Evolutionary conservation across 495 filamentous ascomycete species (phyloP).

Genomic region (Letharia columbiana): DNA sequence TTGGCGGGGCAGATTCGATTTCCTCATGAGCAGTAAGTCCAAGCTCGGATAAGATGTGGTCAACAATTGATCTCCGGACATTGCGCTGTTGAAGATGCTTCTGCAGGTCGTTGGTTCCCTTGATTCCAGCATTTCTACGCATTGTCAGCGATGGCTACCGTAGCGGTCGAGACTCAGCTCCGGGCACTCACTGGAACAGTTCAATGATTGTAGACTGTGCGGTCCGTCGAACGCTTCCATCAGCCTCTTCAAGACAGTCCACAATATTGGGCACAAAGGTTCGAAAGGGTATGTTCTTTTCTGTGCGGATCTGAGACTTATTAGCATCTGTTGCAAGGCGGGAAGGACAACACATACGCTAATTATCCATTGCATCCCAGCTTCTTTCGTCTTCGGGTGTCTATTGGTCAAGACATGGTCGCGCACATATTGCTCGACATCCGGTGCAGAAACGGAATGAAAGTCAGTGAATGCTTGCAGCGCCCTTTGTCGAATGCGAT

Average conservation of each 20-base stretch:
- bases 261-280: conserved; percentile 74
- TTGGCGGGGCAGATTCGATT: conserved; percentile 19
- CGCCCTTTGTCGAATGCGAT: conserved; percentile 64
- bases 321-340: conserved; percentile 17
- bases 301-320: conserved; percentile 58
- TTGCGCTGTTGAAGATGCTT: conserved; percentile 67
- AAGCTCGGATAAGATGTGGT: conserved; percentile 66
- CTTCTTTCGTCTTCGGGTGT: conserved; percentile 74
- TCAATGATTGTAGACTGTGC: conserved; percentile 76
- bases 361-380: conserved; percentile 69
- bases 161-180: conserved; percentile 6
- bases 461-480: conserved; percentile 65
- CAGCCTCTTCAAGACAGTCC: conserved; percentile 79
- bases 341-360: conserved; percentile 43
- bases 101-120: conserved; percentile 81
- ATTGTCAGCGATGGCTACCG: conserved; percentile 13
- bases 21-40: conserved; percentile 37
- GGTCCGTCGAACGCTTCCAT: conserved; percentile 71
- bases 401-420: conserved; percentile 69
- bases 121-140: conserved; percentile 61
- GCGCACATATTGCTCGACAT: conserved; percentile 72
- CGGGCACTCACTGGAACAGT: conserved; percentile 59
- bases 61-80: conserved; percentile 75
- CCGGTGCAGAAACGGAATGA: conserved; percentile 46
- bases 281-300: conserved; percentile 68